Conservation (phyloP, 306 rosid genomes). For the Lathyrus tuberosus region DNA sequence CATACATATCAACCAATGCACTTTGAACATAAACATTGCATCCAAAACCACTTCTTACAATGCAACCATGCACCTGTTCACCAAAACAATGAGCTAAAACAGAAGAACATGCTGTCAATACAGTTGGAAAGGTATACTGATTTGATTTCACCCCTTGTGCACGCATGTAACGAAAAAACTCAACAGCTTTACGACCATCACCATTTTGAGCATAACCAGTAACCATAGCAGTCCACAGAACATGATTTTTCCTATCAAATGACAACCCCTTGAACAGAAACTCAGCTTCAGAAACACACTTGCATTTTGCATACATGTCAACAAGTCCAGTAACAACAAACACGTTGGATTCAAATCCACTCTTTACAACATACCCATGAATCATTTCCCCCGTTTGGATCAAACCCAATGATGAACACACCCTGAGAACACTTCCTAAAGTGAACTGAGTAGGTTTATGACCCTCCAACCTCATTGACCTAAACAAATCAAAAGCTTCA, state of each 20-base stretch:
- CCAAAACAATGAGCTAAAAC: conserved; percentile 67
- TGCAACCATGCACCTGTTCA: conserved; percentile 71
- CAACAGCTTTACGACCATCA: conserved; percentile 63
- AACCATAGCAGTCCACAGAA: conserved; percentile 84
- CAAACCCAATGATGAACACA: conserved; percentile 65
- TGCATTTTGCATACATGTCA: conserved; percentile 91
- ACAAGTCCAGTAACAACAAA: conserved; percentile 79
- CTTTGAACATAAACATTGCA: conserved; percentile 78
- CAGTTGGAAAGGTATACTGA: conserved; percentile 82
- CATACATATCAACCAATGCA: conserved; percentile 83
- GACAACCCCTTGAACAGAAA: conserved; percentile 54
- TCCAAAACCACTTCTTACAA: conserved; percentile 67
- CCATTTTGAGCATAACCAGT: conserved; percentile 90
- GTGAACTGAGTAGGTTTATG: conserved; percentile 71
- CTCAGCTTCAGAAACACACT: conserved; percentile 65
- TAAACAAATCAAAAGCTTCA: conserved; percentile 71
- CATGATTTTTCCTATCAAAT: conserved; percentile 58
- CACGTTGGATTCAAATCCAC: conserved; percentile 53
- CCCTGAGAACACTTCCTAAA: conserved; percentile 70
- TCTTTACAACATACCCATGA: conserved; percentile 68
- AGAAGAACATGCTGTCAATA: conserved; percentile 77
- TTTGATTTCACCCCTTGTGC: conserved; percentile 59
- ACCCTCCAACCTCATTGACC: conserved; percentile 69
- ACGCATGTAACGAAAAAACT: conserved; percentile 64
- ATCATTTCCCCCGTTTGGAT: conserved; percentile 66